Conservation (phyloP, 495 filamentous ascomycete genomes). For the Halenospora varia region DNA sequence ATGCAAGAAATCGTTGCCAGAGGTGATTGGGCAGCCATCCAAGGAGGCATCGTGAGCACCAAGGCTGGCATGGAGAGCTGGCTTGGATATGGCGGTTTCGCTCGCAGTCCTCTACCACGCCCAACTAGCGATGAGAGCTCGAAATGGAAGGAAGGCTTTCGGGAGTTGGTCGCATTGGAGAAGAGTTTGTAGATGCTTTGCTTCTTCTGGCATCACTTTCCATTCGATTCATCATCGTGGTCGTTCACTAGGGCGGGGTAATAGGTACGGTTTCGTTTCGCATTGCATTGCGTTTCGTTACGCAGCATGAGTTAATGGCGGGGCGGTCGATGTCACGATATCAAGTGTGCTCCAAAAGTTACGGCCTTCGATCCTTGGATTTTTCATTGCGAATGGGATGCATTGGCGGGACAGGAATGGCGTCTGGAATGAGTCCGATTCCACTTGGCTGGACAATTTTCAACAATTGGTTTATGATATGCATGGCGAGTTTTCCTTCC, state of each 20-base stretch:
- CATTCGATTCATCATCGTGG: neutral
- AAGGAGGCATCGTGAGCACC: slow-evolving; percentile 80
- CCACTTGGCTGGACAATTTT: neutral
- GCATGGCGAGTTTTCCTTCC: neutral
- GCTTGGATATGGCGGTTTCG: slow-evolving; percentile 74
- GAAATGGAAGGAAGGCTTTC: slow-evolving; percentile 65
- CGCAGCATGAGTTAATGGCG: neutral
- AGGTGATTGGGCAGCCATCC: slow-evolving; percentile 85
- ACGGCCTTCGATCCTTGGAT: neutral
- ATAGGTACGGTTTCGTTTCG: neutral
- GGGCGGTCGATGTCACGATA: neutral
- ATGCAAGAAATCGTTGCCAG: slow-evolving; percentile 76
- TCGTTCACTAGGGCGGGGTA: neutral
- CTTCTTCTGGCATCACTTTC: neutral
- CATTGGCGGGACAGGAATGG: neutral
- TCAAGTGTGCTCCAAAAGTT: neutral
- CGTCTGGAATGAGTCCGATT: neutral
- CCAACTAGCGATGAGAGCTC: slow-evolving; percentile 55
- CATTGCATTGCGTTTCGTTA: neutral
- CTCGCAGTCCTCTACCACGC: slow-evolving; percentile 71
- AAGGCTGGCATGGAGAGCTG: slow-evolving; percentile 73
- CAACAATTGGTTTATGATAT: neutral
- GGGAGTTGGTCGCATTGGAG: slow-evolving; percentile 72
- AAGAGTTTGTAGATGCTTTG: slow-evolving; percentile 20
- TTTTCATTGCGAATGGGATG: neutral